Percentiles rank a stretch among this genome's conserved stretches.
phyloP scores from a whole-genome alignment of 768 basidiomycete genomes.

The Lactarius quietus region DNA sequence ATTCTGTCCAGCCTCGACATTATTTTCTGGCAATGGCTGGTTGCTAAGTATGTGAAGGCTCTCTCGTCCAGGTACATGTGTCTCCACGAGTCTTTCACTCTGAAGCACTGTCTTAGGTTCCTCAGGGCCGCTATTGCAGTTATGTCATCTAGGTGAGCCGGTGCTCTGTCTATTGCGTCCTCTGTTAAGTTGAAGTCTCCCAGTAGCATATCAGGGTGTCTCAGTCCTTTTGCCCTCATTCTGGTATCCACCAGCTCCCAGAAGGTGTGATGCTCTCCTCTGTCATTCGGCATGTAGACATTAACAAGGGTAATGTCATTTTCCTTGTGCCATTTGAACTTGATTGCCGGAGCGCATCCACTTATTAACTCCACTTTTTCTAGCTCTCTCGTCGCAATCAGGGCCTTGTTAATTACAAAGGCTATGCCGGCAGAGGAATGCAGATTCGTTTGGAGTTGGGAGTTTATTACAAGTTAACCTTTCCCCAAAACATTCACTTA shows the following conservation, averaged over 20 bases:
- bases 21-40: neutral
- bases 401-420: too few relatives aligned
- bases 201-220: neutral
- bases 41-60: neutral
- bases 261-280: neutral
- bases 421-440: neutral
- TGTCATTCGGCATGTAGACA: slow-evolving; percentile 5
- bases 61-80: neutral
- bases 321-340: neutral
- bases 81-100: neutral
- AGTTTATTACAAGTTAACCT: neutral
- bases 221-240: too few relatives aligned
- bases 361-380: neutral
- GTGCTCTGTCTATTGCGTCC: too few relatives aligned
- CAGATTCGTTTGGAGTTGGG: neutral
- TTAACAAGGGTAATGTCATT: neutral
- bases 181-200: too few relatives aligned
- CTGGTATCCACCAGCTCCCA: slow-evolving; percentile 3
- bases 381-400: too few relatives aligned
- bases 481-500: neutral
- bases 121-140: neutral
- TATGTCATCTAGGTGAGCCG: neutral
- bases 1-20: slow-evolving; percentile 11
- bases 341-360: neutral
- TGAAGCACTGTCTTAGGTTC: too few relatives aligned